Base-by-base conservation (phyloP, 768 basidiomycete genomes). In the Sutorius australiensis region DNA sequence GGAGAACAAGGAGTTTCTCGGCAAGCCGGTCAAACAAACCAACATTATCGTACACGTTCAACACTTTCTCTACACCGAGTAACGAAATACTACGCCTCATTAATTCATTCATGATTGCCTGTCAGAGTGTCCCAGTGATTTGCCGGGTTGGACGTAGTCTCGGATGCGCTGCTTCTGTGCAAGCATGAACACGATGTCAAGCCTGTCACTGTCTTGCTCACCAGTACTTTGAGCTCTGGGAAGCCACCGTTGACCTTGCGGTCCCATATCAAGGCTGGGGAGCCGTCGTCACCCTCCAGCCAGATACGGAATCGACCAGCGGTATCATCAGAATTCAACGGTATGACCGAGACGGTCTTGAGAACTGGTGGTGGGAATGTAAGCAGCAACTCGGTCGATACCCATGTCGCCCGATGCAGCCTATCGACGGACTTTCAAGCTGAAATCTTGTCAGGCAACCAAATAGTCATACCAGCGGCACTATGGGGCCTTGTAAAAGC, bases 351-450 rank as follows among this genome's bases (percentile, higher is more conserved):
- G 49, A 95, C 82, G 41, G 78, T 77, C 42, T 75, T 76, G 50
- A 97, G 71, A 1, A 72, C 65, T 0, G 92, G 92, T 27, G 90
- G 82, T 11, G 92, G 88, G 69, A 98, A 98, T 1, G 95, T 97
- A 33, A 95, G 71, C 60, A 94, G 80, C 14, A 98, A 77, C 61
- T 97, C 95, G 0, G 94, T 97, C 56, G 91, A 88, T n/a, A 86
- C 80, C 95, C 95, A 98, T 11, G 83, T 84, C 31, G 95, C 94
- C 61, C 94, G 80, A 61, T 95, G 93, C 36, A 94, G 78, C 94
- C 94, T 95, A 46, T 39, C 40, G 42, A 45, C 13, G 16, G 10
- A 40, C 11, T 19, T 46, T 55, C 11, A 57, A 40, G 39, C 21
- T 3, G 21, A 0, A 21, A 11, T 30, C 24, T 34, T 47, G 16